phyloP scores from a whole-genome alignment of 2,329 filamentous ascomycete genomes.

The Helotiales sp. region DNA sequence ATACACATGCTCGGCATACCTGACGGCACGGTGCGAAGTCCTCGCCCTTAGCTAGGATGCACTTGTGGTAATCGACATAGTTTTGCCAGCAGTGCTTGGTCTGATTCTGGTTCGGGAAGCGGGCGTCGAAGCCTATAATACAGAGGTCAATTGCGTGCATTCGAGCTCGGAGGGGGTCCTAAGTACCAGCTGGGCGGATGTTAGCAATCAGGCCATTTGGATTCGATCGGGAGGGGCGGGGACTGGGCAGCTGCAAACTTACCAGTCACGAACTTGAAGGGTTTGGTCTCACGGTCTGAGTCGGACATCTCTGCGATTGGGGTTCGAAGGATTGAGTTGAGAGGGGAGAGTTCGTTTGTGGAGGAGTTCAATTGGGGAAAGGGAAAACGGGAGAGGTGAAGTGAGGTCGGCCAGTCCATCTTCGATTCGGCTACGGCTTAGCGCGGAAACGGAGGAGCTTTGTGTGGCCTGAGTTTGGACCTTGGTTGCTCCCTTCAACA shows the following conservation, averaged over 20 bases:
- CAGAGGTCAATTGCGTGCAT: conserved; percentile 28
- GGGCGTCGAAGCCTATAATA: conserved; percentile 88
- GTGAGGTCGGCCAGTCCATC: conserved; percentile 26
- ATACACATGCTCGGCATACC: conserved; percentile 59
- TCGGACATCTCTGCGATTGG: conserved; percentile 80
- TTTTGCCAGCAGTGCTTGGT: conserved; percentile 99
- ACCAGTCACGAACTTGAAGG: conserved; percentile 99
- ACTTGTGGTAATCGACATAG: conserved; percentile 99
- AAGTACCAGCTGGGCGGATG: conserved; percentile 54
- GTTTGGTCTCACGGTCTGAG: conserved; percentile 91
- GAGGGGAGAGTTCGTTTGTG: conserved; percentile 39
- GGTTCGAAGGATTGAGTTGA: conserved; percentile 40
- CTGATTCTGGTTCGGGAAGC: conserved; percentile 98
- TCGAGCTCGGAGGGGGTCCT: conserved; percentile 19
- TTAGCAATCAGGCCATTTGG: conserved; percentile 48
- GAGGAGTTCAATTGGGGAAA: conserved; percentile 40
- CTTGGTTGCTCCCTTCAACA: conserved; percentile 19
- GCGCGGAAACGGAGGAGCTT: neutral
- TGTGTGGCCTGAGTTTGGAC: neutral
- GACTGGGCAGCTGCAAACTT: conserved; percentile 49
- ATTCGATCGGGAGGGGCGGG: conserved; percentile 24
- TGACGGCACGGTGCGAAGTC: conserved; percentile 97
- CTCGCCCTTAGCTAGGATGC: conserved; percentile 97
- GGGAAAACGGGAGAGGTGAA: conserved; percentile 34
- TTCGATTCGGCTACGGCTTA: conserved; percentile 38